Evolutionary conservation across 164 flowering plant genomes (phyloP).

Genomic region (Liquidambar formosana): DNA sequence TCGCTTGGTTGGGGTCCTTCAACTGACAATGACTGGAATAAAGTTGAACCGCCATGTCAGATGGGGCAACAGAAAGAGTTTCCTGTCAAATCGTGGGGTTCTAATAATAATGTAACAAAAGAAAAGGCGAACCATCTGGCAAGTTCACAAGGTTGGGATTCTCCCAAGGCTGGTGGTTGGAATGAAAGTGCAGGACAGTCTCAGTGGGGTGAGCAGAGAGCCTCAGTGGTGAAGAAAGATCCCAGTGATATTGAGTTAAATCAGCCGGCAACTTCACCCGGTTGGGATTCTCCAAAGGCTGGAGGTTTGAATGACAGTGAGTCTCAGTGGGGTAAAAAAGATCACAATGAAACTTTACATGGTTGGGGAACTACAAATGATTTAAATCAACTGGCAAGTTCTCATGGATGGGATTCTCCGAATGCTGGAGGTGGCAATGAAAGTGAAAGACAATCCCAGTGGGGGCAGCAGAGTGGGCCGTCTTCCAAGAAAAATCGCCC

Average conservation of each 20-base stretch:
- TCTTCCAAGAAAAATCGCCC: slow-evolving; percentile 17
- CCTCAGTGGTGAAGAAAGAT: background rate
- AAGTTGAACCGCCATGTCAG: background rate
- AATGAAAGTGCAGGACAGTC: background rate
- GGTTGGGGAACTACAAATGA: slow-evolving; percentile 25
- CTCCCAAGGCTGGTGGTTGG: slow-evolving; percentile 1
- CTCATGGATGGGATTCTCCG: slow-evolving; percentile 19
- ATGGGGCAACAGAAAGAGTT: slow-evolving; percentile 7
- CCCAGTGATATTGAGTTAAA: background rate
- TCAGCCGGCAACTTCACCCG: background rate
- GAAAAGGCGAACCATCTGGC: background rate
- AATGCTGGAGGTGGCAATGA: slow-evolving; percentile 15
- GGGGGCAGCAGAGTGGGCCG: slow-evolving; percentile 22
- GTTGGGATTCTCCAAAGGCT: slow-evolving; percentile 5
- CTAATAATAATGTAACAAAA: background rate
- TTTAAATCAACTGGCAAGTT: slow-evolving; percentile 1
- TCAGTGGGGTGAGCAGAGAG: slow-evolving; percentile 14
- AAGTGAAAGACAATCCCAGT: slow-evolving; percentile 16
- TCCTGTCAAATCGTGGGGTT: background rate
- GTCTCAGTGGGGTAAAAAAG: background rate
- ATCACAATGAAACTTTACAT: background rate
- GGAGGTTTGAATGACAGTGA: slow-evolving; percentile 13
- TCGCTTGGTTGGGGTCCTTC: slow-evolving; percentile 15
- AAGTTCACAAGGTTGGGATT: slow-evolving; percentile 6
- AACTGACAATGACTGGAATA: background rate